phyloP scores from a whole-genome alignment of 306 rosid genomes.

The Castanopsis chinensis region DNA sequence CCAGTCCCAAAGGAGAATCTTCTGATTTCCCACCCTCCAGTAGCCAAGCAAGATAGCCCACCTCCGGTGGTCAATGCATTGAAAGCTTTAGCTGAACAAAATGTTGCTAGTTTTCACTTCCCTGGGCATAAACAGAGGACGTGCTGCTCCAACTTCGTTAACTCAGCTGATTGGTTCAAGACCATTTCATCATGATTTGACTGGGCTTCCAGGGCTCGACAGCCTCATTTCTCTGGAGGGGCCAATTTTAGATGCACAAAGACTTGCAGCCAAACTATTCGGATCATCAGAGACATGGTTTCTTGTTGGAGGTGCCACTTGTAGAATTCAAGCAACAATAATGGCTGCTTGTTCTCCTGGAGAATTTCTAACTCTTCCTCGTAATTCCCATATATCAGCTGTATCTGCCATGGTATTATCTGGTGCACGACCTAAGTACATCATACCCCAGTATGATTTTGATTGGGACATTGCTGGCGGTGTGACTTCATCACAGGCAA shows the following conservation, averaged over 20 bases:
- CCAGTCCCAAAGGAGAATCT: conserved; percentile 20
- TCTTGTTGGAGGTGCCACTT: conserved; percentile 91
- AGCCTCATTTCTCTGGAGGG: conserved; percentile 72
- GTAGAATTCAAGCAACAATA: conserved; percentile 85
- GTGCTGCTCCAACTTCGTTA: conserved; percentile 71
- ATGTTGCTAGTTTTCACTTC: conserved; percentile 72
- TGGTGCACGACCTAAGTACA: conserved; percentile 80
- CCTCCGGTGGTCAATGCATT: conserved; percentile 72
- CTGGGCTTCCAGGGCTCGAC: conserved; percentile 79
- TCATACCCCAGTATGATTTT: conserved; percentile 63
- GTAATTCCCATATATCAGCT: conserved; percentile 80
- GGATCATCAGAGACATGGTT: conserved; percentile 85
- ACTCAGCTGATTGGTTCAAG: conserved; percentile 59
- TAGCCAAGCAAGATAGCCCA: conserved; percentile 19
- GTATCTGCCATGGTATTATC: conserved; percentile 73
- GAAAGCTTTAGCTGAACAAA: conserved; percentile 62
- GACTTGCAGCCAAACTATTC: conserved; percentile 71
- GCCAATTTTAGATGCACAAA: conserved; percentile 80
- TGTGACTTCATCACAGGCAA: conserved; percentile 61
- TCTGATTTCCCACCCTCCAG: conserved; percentile 4
- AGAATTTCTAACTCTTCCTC: conserved; percentile 64
- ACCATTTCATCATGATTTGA: conserved; percentile 71
- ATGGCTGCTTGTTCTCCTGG: conserved; percentile 85
- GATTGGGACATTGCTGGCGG: conserved; percentile 76
- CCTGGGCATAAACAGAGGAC: conserved; percentile 96